Evolutionary conservation across 495 filamentous ascomycete genomes (phyloP).

Genomic region (Terfezia boudieri): DNA sequence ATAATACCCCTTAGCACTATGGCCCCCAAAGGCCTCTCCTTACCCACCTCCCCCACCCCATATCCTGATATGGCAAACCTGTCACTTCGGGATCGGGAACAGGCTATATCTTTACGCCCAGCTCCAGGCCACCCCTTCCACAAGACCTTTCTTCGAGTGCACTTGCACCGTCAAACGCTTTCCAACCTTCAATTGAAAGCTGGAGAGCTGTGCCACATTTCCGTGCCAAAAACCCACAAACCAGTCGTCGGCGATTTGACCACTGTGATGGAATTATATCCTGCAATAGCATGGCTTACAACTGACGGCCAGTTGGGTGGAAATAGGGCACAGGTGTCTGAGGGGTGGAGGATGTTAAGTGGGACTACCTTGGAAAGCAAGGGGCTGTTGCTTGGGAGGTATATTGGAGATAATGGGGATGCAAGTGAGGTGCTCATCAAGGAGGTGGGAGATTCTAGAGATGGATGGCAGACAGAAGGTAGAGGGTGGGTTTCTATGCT

Average conservation of each 20-base stretch:
- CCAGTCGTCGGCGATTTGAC: not conserved
- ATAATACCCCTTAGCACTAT: too few species aligned
- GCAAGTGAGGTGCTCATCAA: not conserved
- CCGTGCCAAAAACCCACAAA: not conserved
- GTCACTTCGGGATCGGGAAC: too few species aligned
- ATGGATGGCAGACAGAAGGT: not conserved
- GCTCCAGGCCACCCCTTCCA: not conserved
- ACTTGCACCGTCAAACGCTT: constrained; percentile 10
- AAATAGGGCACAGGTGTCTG: constrained; percentile 12
- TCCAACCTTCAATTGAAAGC: constrained; percentile 7
- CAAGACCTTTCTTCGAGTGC: constrained; percentile 16
- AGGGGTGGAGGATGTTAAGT: constrained; percentile 20
- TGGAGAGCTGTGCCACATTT: constrained; percentile 11
- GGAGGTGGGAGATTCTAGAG: not conserved
- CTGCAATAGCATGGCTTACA: constrained; percentile 12
- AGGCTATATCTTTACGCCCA: too few species aligned
- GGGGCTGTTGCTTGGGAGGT: not conserved
- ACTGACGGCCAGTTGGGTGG: constrained; percentile 13
- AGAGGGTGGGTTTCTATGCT: not conserved
- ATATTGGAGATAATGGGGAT: not conserved
- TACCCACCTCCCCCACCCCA: too few species aligned
- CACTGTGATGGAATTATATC: constrained; percentile 1
- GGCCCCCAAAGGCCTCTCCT: too few species aligned
- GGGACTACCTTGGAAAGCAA: constrained; percentile 10
- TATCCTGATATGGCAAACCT: too few species aligned